Evolutionary conservation across 106 monocot species (phyloP).

Genomic region (Apostasia shenzhenica): DNA sequence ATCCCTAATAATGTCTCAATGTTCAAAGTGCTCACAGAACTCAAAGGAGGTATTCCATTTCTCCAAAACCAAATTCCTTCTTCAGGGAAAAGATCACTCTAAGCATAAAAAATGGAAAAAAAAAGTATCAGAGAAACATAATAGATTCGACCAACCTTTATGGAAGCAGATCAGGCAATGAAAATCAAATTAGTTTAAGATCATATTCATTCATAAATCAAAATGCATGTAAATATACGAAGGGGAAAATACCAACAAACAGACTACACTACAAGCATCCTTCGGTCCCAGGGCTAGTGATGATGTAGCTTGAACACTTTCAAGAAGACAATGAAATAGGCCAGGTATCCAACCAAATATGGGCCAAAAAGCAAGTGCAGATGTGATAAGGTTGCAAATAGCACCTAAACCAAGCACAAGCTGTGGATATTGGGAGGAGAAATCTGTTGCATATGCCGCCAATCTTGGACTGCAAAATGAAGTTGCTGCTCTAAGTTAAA

Average conservation of each 20-base stretch:
- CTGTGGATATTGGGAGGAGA: conserved; percentile 53
- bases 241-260: conserved; percentile 59
- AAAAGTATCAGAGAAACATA: conserved; percentile 5
- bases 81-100: conserved; percentile 88
- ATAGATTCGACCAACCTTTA: background rate
- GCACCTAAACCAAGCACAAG: conserved; percentile 65
- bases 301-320: conserved; percentile 53
- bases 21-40: conserved; percentile 67
- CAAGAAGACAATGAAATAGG: conserved; percentile 77
- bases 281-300: conserved; percentile 79
- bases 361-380: conserved; percentile 88
- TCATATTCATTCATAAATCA: background rate
- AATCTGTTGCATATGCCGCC: conserved; percentile 64
- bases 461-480: conserved; percentile 63
- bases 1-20: conserved; percentile 68
- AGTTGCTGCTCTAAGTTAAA: conserved; percentile 3
- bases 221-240: background rate
- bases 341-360: conserved; percentile 84
- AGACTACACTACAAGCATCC: conserved; percentile 89
- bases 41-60: conserved; percentile 71
- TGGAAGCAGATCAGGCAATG: background rate
- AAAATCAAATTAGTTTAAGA: background rate
- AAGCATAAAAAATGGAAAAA: conserved; percentile 7
- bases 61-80: conserved; percentile 96
- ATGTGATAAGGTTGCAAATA: conserved; percentile 82